Conservation (phyloP, 306 rosid species). For the Pueraria montana region DNA sequence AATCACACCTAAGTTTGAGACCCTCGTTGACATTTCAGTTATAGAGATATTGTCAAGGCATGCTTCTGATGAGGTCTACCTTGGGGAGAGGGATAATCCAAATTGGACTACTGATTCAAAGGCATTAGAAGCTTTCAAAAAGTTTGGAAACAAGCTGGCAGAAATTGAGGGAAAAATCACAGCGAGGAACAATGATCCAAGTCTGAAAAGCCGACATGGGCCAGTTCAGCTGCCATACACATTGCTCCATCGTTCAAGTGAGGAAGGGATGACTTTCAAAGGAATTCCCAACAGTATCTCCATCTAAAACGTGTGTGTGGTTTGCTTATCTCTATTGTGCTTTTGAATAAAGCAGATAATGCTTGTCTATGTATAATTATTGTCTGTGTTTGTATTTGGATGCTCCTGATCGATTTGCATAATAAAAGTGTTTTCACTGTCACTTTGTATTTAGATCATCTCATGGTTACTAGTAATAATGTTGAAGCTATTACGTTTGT, state of each 20-base stretch:
- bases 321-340: background rate
- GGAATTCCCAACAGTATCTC: conserved; percentile 88
- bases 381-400: no score
- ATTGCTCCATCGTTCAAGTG: conserved; percentile 68
- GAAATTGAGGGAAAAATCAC: conserved; percentile 45
- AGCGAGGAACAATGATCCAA: conserved; percentile 38
- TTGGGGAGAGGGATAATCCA: conserved; percentile 29
- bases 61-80: conserved; percentile 68
- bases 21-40: conserved; percentile 66
- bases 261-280: conserved; percentile 68
- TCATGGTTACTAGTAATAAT: no score
- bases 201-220: conserved; percentile 57
- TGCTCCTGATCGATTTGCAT: no score
- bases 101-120: background rate
- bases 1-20: conserved; percentile 62
- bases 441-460: no score
- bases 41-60: conserved; percentile 80
- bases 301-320: background rate
- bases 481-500: no score
- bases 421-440: no score
- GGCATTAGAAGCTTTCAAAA: conserved; percentile 34
- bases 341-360: no score
- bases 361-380: no score
- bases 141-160: conserved; percentile 45
- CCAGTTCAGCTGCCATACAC: conserved; percentile 75